Evolutionary conservation across 306 rosid species (phyloP), one percentile per base, ranked within the genome.

Genomic region (Pyrus betulifolia): DNA sequence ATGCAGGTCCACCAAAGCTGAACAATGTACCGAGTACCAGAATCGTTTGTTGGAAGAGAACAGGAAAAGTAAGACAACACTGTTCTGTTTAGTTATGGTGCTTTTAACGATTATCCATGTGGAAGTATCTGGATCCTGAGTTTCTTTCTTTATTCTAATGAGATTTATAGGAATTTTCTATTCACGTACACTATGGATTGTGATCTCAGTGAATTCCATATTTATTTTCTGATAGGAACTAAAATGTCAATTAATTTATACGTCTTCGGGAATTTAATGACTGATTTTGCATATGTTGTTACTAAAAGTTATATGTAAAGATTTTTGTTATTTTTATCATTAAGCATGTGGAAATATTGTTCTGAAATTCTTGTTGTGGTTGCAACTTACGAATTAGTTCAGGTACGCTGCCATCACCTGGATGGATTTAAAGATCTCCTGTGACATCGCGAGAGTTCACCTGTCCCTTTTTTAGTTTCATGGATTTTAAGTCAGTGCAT

Each of bases 1-100:
- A 86, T 80, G 81, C 86, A 95, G 98, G 88, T 76, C 80, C 38
- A 75, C 86, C 61, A 80, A 81, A 57, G 88, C 87, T 77, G 85
- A 86, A 71, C 84, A 86, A 69, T 76, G 84, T 55, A 71, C 73
- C 8, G 90, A 88, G 55, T 87, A 85, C 82, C 91, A 89, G 81
- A 88, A 62, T 67, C 81, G 44, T 73, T 78, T 86, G 51, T 66
- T 78, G 84, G 96, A 89, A 61, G 92, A 87, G 80, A 84, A 57
- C 74, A 82, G 72, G 75, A 92, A 86, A 84, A 89, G 97, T 94
- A 85, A 89, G 97, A 31, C 49, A 28, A 66, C 7, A 15, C 67
- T 64, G 21, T 10, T 25, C 74, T 57, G 4, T n/a, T 64, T 74
- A 40, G 31, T 38, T 73, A 18, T 78, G 76, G 9, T 75, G 44